These are phyloP conservation scores for Hypoxylon sp. DNA, from an alignment of 2,329 filamentous ascomycete species.

Conservation along the genomic window DNA sequence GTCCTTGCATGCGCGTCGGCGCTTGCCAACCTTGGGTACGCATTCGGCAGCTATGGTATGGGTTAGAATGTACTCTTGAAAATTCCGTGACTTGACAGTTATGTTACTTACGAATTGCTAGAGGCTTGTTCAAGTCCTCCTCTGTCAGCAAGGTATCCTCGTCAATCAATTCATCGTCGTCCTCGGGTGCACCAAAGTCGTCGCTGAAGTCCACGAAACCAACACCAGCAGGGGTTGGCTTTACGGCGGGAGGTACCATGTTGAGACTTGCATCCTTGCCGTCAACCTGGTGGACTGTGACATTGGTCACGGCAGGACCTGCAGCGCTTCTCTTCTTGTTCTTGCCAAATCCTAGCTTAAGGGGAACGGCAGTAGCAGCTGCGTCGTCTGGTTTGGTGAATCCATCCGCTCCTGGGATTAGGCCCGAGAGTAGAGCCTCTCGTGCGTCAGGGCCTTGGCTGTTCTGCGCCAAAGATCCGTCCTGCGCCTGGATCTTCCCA, in stretches of 20 bases:
- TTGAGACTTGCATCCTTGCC: slow-evolving; percentile 54
- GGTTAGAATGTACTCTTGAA: slow-evolving; percentile 45
- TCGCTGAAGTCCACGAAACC: slow-evolving; percentile 77
- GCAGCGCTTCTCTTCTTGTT: slow-evolving; percentile 67
- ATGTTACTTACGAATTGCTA: slow-evolving; percentile 79
- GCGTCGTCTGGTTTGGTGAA: slow-evolving; percentile 80
- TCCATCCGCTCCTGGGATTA: slow-evolving; percentile 73
- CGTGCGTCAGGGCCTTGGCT: slow-evolving; percentile 65
- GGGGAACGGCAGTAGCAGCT: slow-evolving; percentile 67
- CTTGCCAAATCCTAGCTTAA: slow-evolving; percentile 73
- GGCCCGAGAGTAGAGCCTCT: slow-evolving; percentile 87
- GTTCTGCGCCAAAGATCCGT: slow-evolving; percentile 68
- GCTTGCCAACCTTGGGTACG: slow-evolving; percentile 86
- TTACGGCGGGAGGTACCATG: slow-evolving; percentile 55
- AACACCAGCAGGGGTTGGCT: slow-evolving; percentile 65
- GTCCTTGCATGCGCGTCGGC: slow-evolving; percentile 95
- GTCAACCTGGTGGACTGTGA: slow-evolving; percentile 56
- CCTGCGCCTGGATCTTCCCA: slow-evolving; percentile 76
- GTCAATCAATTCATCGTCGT: slow-evolving; percentile 89
- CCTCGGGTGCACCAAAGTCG: slow-evolving; percentile 70
- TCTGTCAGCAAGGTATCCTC: slow-evolving; percentile 89
- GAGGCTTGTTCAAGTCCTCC: slow-evolving; percentile 82
- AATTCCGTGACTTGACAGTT: not conserved
- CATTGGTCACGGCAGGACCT: slow-evolving; percentile 51
- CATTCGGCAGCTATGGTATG: slow-evolving; percentile 78